Conservation (phyloP, 257 asterid species). For the Linderniella brevidens region DNA sequence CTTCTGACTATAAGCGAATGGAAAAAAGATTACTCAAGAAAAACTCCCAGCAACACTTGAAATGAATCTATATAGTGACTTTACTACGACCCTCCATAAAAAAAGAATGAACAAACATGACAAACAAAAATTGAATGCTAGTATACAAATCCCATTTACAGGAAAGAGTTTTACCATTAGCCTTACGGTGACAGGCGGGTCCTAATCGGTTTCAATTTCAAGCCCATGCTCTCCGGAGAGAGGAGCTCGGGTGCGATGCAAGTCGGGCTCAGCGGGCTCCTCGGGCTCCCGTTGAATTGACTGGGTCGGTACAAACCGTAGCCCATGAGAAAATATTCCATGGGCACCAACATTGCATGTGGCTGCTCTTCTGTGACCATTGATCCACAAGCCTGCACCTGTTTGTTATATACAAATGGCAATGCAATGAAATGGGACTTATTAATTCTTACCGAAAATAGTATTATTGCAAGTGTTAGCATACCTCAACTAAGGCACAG, state of each 20-base stretch:
- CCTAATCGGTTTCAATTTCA: constrained; percentile 45
- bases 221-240: constrained; percentile 59
- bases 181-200: constrained; percentile 11
- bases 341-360: constrained; percentile 51
- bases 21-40: too few species aligned
- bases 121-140: too few species aligned
- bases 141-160: not conserved
- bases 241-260: constrained; percentile 47
- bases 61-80: too few species aligned
- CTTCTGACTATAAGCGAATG: too few species aligned
- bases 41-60: too few species aligned
- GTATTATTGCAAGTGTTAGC: too few species aligned
- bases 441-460: too few species aligned
- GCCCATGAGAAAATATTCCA: constrained; percentile 62
- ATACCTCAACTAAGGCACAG: constrained; percentile 58
- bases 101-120: too few species aligned
- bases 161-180: too few species aligned
- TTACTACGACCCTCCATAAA: too few species aligned
- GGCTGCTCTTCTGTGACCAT: constrained; percentile 75
- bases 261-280: constrained; percentile 48
- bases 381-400: constrained; percentile 73
- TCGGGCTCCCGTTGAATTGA: constrained; percentile 27
- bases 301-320: constrained; percentile 40
- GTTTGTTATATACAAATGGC: not conserved
- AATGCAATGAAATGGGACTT: too few species aligned